Conservation (phyloP, 2,329 filamentous ascomycete genomes). For the Pestalotiopsis sp. region DNA sequence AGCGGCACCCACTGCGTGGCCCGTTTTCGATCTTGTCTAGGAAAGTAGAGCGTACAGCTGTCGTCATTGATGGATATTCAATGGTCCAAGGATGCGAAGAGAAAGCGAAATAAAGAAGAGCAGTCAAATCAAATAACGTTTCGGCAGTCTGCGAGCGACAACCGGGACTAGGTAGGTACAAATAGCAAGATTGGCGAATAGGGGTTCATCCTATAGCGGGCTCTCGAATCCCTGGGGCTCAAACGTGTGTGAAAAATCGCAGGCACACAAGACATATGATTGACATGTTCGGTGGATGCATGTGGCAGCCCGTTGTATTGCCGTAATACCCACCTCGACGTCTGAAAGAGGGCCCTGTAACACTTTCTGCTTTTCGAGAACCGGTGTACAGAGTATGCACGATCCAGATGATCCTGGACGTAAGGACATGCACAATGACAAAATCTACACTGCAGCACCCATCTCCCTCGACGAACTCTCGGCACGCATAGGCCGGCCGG, state of each 20-base stretch:
- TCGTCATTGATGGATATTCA: conserved; percentile 6
- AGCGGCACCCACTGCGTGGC: background rate
- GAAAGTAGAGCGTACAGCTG: background rate
- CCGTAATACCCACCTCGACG: background rate
- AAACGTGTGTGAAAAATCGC: background rate
- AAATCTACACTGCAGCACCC: too few relatives aligned
- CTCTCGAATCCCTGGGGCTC: background rate
- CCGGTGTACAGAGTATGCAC: too few relatives aligned
- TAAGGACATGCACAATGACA: too few relatives aligned
- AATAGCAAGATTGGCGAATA: background rate
- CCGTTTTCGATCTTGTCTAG: background rate
- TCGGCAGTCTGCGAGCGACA: conserved; percentile 4
- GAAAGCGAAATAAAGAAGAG: background rate
- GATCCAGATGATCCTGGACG: too few relatives aligned
- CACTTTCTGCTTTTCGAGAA: too few relatives aligned
- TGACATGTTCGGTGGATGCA: background rate
- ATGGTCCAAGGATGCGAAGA: background rate
- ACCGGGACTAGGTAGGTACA: background rate
- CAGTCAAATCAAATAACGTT: conserved; percentile 2
- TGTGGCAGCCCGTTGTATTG: background rate
- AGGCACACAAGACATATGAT: background rate
- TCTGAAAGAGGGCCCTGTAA: too few relatives aligned
- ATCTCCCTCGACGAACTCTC: too few relatives aligned
- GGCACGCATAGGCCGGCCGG: too few relatives aligned
- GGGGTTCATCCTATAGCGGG: background rate